Base-by-base conservation (phyloP, 2,329 filamentous ascomycete species). In the Xylariaceae sp. region DNA sequence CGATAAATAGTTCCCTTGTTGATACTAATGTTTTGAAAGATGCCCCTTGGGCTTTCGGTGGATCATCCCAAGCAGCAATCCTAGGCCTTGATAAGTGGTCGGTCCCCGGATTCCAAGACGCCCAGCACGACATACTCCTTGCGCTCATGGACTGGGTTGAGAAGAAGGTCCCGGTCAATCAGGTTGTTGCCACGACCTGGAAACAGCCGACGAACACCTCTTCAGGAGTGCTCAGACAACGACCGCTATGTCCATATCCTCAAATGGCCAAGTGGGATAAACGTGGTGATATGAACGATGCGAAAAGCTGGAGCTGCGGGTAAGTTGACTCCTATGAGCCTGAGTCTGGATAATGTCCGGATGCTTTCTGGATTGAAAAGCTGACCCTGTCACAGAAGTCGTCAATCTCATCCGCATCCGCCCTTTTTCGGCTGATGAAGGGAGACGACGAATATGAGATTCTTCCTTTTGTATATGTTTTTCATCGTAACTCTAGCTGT, bases 201-300 rank as follows among this genome's bases (percentile, higher is more conserved):
- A 67, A 65, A 1, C 59, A 61, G 10, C 35, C 62, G 17, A 64
- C 55, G 3, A 65, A 73, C 17, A 53, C 64, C 10, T 64, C 66
- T 9, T 68, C 70, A 1, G 78, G 74, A 0, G 71, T 82, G 0
- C 62, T 75, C 51, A 76, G 76, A 52, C 76, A 76, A 64, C 73
- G 80, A 41, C 75, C 75, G 4, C 66, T 83, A 55, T 83, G 81
- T 65, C 70, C 73, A 18, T 76, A 74, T 55, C 73, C 74, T 8
- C 61, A 67, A 54, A 68, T 71, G 55, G 68, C 73, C 62, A 70
- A n/a, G 68, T 77, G 73, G 67, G 66, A 71, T 17, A 72, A 72
- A 5, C 47, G 17, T 2, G 74, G 73, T 1, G 71, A 76, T 60
- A 61, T 69, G 7, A 66, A 73, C 44, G 56, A 68, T 8, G 69